Conservation (phyloP, 2,329 filamentous ascomycete genomes). For the Clonostachys chloroleuca region DNA sequence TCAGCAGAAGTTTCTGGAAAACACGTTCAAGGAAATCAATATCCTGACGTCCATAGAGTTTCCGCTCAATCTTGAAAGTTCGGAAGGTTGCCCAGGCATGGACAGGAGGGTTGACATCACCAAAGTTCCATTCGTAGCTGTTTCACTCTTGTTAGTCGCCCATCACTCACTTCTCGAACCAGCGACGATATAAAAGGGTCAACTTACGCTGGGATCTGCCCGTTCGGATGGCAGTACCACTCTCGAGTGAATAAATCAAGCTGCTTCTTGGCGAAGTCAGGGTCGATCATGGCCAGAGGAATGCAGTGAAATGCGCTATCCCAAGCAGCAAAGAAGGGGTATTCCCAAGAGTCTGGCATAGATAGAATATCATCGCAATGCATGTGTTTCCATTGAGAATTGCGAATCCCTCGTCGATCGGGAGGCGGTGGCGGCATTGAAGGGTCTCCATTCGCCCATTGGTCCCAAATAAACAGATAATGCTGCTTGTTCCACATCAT, state of each 20-base stretch:
- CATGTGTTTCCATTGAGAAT: conserved; percentile 90
- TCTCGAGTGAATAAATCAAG: conserved; percentile 92
- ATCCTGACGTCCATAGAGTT: conserved; percentile 92
- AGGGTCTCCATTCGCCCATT: conserved; percentile 95
- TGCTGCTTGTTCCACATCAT: conserved; percentile 99
- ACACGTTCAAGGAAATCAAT: conserved; percentile 93
- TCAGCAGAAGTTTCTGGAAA: conserved; percentile 91
- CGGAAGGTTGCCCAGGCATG: conserved; percentile 96
- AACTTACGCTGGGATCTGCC: conserved; percentile 79
- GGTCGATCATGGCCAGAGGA: conserved; percentile 92
- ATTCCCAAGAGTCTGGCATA: conserved; percentile 99
- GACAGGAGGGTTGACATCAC: conserved; percentile 93
- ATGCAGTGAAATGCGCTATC: conserved; percentile 97
- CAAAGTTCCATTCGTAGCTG: conserved; percentile 91
- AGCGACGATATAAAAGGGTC: background rate
- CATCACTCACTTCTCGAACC: background rate
- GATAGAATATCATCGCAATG: conserved; percentile 92
- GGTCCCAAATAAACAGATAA: conserved; percentile 95
- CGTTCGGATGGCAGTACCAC: conserved; percentile 99
- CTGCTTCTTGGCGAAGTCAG: conserved; percentile 97
- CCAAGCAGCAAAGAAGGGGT: conserved; percentile 97
- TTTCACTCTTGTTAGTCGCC: conserved; percentile 7
- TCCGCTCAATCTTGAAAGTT: conserved; percentile 96
- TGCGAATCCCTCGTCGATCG: conserved; percentile 74
- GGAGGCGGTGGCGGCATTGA: conserved; percentile 81